Conservation (phyloP, 139 green algal species). For the Volvox africanus region DNA sequence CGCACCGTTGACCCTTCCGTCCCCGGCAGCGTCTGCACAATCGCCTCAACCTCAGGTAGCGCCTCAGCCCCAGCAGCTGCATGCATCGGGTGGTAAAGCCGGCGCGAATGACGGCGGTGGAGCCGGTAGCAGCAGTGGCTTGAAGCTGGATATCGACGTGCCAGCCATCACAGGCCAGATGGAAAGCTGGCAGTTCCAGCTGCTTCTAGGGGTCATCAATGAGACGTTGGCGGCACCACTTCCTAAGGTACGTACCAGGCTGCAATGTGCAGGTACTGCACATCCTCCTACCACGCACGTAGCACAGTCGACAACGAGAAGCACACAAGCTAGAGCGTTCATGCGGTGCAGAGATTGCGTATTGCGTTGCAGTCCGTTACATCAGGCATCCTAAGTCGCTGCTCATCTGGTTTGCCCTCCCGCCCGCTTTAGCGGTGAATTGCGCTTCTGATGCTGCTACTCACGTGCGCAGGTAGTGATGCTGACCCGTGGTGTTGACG, state of each 20-base stretch:
- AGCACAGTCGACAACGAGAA: too few relatives aligned
- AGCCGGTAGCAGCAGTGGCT: background rate
- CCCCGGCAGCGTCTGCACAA: too few relatives aligned
- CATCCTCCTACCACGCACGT: too few relatives aligned
- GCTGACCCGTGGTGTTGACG: background rate
- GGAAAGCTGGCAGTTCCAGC: slow-evolving; percentile 78
- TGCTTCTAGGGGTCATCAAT: slow-evolving; percentile 74
- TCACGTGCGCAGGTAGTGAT: slow-evolving; percentile 8
- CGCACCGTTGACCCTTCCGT: background rate
- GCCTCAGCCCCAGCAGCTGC: slow-evolving; percentile 9
- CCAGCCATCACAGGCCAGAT: slow-evolving; percentile 63
- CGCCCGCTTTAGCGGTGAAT: too few relatives aligned
- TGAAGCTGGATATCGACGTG: slow-evolving; percentile 57
- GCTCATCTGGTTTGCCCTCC: too few relatives aligned
- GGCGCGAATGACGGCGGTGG: background rate
- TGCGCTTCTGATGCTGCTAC: too few relatives aligned
- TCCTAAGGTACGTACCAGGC: slow-evolving; percentile 39
- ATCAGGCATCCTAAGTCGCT: too few relatives aligned
- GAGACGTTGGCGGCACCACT: slow-evolving; percentile 55
- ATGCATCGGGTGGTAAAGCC: background rate
- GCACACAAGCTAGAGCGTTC: too few relatives aligned
- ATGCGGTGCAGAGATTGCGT: too few relatives aligned
- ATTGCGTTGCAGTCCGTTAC: too few relatives aligned
- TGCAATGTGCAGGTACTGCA: too few relatives aligned
- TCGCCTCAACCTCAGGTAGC: too few relatives aligned